Evolutionary conservation across 345 rosid species (phyloP).

Genomic region (Rhodamnia rubescens): DNA sequence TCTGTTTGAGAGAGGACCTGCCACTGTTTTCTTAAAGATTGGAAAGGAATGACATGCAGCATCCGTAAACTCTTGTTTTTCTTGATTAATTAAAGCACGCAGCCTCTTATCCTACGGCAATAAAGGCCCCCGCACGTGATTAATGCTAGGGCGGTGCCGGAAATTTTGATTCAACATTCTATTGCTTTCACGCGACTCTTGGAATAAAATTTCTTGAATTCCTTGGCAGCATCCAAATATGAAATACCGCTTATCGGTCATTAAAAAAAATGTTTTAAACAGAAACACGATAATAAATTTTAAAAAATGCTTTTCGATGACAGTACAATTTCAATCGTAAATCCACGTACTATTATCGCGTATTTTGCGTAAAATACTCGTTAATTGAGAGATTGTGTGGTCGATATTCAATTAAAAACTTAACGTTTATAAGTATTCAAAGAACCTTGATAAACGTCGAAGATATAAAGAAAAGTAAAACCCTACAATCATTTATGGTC

Average conservation of each 20-base stretch:
- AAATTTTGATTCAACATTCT: background rate
- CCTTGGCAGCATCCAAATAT: too few relatives aligned
- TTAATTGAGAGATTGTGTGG: too few relatives aligned
- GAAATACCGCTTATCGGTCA: too few relatives aligned
- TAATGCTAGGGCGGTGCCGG: background rate
- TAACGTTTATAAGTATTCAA: background rate
- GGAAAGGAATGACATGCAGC: background rate
- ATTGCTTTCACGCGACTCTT: background rate
- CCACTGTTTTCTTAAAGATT: background rate
- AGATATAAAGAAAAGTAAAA: background rate
- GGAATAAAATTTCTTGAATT: too few relatives aligned
- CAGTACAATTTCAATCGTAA: too few relatives aligned
- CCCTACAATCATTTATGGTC: background rate
- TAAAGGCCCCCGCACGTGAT: background rate
- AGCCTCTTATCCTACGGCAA: background rate
- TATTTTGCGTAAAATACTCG: too few relatives aligned
- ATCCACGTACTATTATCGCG: too few relatives aligned
- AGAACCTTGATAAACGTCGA: background rate
- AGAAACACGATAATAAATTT: too few relatives aligned
- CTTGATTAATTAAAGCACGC: background rate
- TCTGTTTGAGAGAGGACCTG: background rate
- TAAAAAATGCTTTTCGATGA: too few relatives aligned
- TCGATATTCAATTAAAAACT: too few relatives aligned
- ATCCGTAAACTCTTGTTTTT: background rate
- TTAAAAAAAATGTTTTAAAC: too few relatives aligned